phyloP scores from a whole-genome alignment of 257 asterid genomes.

The Plantago major region DNA sequence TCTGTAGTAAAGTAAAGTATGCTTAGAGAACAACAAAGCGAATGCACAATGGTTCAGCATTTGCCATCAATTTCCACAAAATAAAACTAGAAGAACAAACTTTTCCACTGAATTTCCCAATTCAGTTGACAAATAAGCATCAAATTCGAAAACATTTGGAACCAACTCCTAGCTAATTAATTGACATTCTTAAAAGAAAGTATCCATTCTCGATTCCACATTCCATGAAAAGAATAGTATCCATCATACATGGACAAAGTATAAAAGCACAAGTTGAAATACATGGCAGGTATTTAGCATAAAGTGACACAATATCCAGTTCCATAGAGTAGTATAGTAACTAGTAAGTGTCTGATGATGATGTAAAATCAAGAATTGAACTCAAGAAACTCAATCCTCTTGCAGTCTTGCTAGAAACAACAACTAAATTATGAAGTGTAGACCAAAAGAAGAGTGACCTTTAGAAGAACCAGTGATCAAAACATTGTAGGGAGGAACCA shows the following conservation, averaged over 20 bases:
- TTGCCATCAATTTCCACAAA: background rate
- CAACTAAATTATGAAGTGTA: background rate
- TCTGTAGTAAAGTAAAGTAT: background rate
- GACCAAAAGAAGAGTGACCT: constrained; percentile 34
- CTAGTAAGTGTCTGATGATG: too few relatives aligned
- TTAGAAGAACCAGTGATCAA: constrained; percentile 83
- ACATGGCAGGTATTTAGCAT: too few relatives aligned
- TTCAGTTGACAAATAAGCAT: background rate
- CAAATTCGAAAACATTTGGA: background rate
- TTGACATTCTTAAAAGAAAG: too few relatives aligned
- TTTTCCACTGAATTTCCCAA: background rate
- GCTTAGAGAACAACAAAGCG: background rate
- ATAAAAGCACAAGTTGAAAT: too few relatives aligned
- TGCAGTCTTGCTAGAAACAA: background rate
- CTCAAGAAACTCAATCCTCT: background rate
- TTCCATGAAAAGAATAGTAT: too few relatives aligned
- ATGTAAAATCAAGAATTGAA: too few relatives aligned
- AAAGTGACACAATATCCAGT: too few relatives aligned
- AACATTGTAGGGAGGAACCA: constrained; percentile 80
- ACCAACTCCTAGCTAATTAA: background rate
- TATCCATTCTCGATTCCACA: too few relatives aligned
- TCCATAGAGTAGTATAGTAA: too few relatives aligned
- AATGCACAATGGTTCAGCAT: background rate
- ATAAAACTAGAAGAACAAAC: background rate
- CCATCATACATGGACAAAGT: too few relatives aligned